Evolutionary conservation across 768 basidiomycete genomes (phyloP), one percentile per base, ranked within the genome.

Genomic region (Amanita pseudoporphyria): DNA sequence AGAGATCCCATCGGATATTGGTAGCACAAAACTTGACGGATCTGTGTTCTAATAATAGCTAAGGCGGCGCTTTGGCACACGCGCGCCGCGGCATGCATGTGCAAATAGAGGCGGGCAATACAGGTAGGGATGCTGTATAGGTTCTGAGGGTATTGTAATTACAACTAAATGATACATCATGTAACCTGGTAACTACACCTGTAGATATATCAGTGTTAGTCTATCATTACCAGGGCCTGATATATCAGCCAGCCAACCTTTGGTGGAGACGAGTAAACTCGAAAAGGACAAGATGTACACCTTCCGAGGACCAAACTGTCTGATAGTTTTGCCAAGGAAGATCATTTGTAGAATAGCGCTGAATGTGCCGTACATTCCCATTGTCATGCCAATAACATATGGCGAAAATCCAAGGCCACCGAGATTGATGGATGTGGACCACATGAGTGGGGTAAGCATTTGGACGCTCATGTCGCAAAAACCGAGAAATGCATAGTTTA

Each of bases 321-420:
- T 64, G 31, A 78, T 69, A 10, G 75, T 50, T 32, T 59, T 59
- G 5, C 71, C 68, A 52, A 81, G 74, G 60, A 70, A 66, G 52
- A 69, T 64, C 16, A 77, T 54, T 58, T 81, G 79, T 50, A 80
- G 60, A 30, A 74, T 26, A 4, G 75, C 79, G 51, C 75, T 80
- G 43, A 71, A 52, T n/a, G 78, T 56, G 7, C 81, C 81, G 52
- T 69, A 76, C 82, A n/a, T n/a, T n/a, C n/a, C n/a, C n/a, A n/a
- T n/a, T n/a, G n/a, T n/a, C n/a, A n/a, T n/a, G n/a, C n/a, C 82
- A 22, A 84, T 82, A 5, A 57, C 55, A 18, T 69, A 69, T 3
- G 79, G 73, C 28, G 69, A 60, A 31, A 81, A 63, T 12, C 78
- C 78, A 19, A 82, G 70, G 0, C 81, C 82, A 14, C 82, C 81